Base-by-base conservation (phyloP, 2,329 filamentous ascomycete genomes). In the Trichoderma aggressivum region DNA sequence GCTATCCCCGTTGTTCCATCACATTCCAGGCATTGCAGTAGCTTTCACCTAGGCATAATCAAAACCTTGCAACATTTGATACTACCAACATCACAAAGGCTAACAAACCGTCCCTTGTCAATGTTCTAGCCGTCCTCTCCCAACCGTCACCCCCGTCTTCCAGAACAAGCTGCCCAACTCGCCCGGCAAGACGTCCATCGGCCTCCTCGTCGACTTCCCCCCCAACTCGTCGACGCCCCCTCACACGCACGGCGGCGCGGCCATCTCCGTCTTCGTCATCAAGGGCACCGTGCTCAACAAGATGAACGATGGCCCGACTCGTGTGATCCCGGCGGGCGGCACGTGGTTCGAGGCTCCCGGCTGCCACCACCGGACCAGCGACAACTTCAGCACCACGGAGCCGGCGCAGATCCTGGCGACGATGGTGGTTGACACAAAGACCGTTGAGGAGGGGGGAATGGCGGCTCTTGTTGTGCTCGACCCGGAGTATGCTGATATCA, bases 341-440 rank as follows among this genome's bases (percentile, higher is more conserved):
- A 74, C 70, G 50, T 76, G 73, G 68, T 75, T 71, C 64, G 75
- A 76, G 70, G 72, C 72, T 30, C 74, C 75, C 2, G 74, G 74
- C 14, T 76, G 75, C 67, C 75, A 75, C 43, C 75, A 76, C 71
- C 71, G 36, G 32, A 72, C 72, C 18, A 74, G 73, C 73, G 72
- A 73, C 70, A 75, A 75, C 63, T 72, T 66, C 62, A 75, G 74
- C 73, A 32, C 55, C 1, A 72, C 63, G 7, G 72, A 72, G 60
- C 32, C 61, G 8, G 72, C 71, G 4, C 59, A 72, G 50, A 59
- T 75, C 2, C 26, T 75, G 55, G 74, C 74, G 1, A 73, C 72
- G 8, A 60, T 75, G 59, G 71, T 75, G 5, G 71, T 75, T 4
- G 74, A 75, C 28, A 72, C 73, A 3, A 65, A 72, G 39, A 71